Evolutionary conservation across 2,329 filamentous ascomycete species (phyloP).

Genomic region (Aureobasidium leucospermi): DNA sequence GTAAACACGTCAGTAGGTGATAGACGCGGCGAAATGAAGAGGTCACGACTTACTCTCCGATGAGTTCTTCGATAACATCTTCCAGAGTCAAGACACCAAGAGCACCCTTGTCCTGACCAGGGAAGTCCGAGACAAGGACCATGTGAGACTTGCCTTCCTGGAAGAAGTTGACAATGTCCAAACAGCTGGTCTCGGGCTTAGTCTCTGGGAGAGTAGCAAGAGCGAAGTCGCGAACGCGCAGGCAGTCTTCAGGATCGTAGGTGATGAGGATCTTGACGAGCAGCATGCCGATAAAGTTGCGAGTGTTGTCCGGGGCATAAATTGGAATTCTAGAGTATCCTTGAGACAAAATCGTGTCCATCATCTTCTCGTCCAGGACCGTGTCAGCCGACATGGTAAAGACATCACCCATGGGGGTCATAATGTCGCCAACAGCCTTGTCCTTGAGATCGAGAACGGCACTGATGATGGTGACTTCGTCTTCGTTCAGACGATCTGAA

Average conservation of each 20-base stretch:
- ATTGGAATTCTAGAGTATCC: constrained; percentile 97
- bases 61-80: constrained; percentile 96
- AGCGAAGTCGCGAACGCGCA: constrained; percentile 80
- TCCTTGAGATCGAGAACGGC: constrained; percentile 94
- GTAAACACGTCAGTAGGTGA: background rate
- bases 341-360: constrained; percentile 86
- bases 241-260: constrained; percentile 90
- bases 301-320: constrained; percentile 71
- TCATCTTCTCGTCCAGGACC: constrained; percentile 83
- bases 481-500: constrained; percentile 82
- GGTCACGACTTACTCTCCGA: constrained; percentile 70
- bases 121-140: constrained; percentile 86
- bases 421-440: constrained; percentile 88
- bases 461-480: constrained; percentile 98
- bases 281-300: constrained; percentile 95
- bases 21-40: background rate
- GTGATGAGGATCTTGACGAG: constrained; percentile 98
- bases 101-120: constrained; percentile 84
- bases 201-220: constrained; percentile 93
- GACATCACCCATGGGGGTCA: constrained; percentile 98
- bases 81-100: constrained; percentile 92
- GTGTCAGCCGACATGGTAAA: constrained; percentile 96
- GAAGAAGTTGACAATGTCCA: constrained; percentile 99
- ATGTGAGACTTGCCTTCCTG: constrained; percentile 99
- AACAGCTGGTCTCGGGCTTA: constrained; percentile 85